Evolutionary conservation across 176 grass and related monocot genomes (phyloP).

Genomic region (Oryza meridionalis): DNA sequence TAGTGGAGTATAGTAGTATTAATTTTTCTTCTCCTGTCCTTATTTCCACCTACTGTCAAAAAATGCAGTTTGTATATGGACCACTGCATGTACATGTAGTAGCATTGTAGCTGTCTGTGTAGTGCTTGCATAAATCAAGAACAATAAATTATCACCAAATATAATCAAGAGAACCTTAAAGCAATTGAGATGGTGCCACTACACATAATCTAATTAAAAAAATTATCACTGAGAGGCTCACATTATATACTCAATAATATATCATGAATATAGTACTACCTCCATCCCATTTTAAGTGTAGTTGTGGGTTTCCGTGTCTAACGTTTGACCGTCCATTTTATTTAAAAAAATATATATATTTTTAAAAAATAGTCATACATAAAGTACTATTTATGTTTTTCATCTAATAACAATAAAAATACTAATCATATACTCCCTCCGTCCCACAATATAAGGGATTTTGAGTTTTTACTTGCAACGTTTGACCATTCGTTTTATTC

Average conservation of each 20-base stretch:
- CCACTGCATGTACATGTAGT: neutral
- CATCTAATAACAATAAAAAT: no score
- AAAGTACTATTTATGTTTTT: no score
- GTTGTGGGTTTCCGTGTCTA: no score
- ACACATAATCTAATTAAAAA: neutral
- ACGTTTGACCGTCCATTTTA: no score
- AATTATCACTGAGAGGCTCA: neutral
- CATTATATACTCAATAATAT: neutral
- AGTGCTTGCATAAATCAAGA: neutral
- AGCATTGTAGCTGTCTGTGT: neutral
- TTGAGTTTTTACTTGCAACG: no score
- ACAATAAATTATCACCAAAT: neutral
- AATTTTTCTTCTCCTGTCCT: neutral
- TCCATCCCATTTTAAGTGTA: no score
- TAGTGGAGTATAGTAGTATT: neutral
- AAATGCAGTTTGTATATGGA: neutral
- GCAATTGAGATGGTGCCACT: neutral
- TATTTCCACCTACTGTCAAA: neutral
- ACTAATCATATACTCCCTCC: no score
- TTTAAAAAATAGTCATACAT: no score
- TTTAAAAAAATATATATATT: no score
- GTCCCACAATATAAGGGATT: no score
- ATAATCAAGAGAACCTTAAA: neutral
- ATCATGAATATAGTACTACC: neutral
- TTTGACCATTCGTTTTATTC: no score